Evolutionary conservation across 805 yeast species (phyloP).

Genomic region (Millerozyma miso): DNA sequence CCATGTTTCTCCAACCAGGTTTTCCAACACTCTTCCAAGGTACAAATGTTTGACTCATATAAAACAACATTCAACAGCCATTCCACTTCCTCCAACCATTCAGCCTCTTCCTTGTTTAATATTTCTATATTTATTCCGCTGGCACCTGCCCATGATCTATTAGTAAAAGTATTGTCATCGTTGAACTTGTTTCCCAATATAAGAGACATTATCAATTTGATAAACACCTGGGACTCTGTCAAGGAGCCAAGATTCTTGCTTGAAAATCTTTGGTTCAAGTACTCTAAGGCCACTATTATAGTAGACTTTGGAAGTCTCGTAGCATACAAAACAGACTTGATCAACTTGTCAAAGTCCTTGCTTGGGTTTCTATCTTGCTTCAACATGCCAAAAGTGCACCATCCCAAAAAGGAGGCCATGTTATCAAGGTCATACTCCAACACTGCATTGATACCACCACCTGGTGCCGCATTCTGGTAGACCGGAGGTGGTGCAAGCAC

Average conservation of each 20-base stretch:
- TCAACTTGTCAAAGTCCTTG: conserved; percentile 51
- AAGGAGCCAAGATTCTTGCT: conserved; percentile 17
- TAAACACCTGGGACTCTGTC: conserved; percentile 41
- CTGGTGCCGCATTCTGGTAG: conserved; percentile 15
- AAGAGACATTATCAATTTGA: conserved; percentile 60
- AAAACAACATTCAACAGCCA: conserved; percentile 52
- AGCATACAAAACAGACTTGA: conserved; percentile 71
- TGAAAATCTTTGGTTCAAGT: conserved; percentile 59
- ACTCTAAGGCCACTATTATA: conserved; percentile 72
- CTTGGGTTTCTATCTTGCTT: conserved; percentile 46
- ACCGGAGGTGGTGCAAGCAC: conserved; percentile 1
- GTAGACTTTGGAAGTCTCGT: conserved; percentile 86
- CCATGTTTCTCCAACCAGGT: conserved; percentile 39
- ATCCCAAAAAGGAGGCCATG: conserved; percentile 78
- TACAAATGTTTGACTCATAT: conserved; percentile 33
- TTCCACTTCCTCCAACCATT: conserved; percentile 59
- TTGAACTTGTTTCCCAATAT: conserved; percentile 89
- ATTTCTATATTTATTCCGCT: conserved; percentile 65
- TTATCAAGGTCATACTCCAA: conserved; percentile 74
- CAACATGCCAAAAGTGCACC: conserved; percentile 67
- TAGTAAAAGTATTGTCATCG: conserved; percentile 95
- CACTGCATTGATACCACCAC: conserved; percentile 75
- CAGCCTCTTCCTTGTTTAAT: conserved; percentile 65
- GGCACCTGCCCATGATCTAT: conserved; percentile 95
- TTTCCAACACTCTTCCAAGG: conserved; percentile 43